These are phyloP conservation scores for Podaxis rugospora DNA, from an alignment of 768 basidiomycete species.

Conservation along the genomic window DNA sequence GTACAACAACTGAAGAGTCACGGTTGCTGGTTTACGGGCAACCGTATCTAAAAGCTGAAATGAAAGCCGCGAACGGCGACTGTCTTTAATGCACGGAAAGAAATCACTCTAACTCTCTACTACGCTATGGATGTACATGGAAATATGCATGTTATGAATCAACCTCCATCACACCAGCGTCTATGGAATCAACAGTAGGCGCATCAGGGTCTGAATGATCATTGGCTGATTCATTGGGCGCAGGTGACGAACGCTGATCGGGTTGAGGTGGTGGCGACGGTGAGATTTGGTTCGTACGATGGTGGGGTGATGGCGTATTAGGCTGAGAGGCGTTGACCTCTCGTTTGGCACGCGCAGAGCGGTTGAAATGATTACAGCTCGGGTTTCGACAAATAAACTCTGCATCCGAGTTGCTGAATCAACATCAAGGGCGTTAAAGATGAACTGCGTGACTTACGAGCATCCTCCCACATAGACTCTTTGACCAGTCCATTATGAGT, in stretches of 20 bases:
- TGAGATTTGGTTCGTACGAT: background rate
- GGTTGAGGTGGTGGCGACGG: background rate
- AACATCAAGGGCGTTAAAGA: background rate
- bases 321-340: conserved; percentile 15
- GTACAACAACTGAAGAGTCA: background rate
- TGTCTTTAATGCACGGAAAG: background rate
- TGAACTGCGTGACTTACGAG: conserved; percentile 51
- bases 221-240: background rate
- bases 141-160: background rate
- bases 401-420: background rate
- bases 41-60: background rate
- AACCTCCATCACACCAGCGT: conserved; percentile 7
- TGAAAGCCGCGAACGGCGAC: background rate
- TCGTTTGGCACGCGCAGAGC: conserved; percentile 36
- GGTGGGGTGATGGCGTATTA: background rate
- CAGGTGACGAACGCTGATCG: background rate
- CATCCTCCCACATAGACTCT: conserved; percentile 75
- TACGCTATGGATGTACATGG: background rate
- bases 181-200: conserved; percentile 10
- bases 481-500: conserved; percentile 85
- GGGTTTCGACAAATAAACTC: conserved; percentile 19
- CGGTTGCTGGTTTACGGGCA: background rate
- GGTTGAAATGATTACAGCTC: conserved; percentile 83
- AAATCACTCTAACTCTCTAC: background rate
- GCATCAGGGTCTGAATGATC: conserved; percentile 2